Base-by-base conservation (phyloP, 2,329 filamentous ascomycete genomes). In the Waltergamsia citrina region DNA sequence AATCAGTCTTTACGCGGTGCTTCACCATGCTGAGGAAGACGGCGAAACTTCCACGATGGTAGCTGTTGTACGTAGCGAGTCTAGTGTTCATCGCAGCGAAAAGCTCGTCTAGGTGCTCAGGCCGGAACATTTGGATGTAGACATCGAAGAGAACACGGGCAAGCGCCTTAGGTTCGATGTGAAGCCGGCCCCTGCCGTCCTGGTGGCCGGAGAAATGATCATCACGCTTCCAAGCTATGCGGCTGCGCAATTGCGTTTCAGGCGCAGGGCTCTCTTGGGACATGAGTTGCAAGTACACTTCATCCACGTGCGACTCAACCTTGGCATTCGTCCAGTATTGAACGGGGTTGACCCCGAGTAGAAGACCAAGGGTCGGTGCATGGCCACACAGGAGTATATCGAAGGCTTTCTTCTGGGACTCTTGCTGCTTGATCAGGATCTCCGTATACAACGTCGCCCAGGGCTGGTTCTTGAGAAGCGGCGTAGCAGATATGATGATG, bases 291-390 rank as follows among this genome's bases (percentile, higher is more conserved):
- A 60, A 23, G 5, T 63, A 38, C 2, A 61, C 31, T 34, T 67
- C 62, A 31, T 66, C 57, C 2, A 59, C 52, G 26, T 49, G 53
- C 3, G 63, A 62, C 5, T 54, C 47, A 4, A 50, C 44, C 11
- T 60, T 65, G 6, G 62, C 45, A 41, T 71, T 69, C 3, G 69
- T 69, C 60, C 60, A 71, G 43, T 63, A 67, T 40, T 71, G 65
- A 7, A 64, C 50, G 1, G 65, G 63, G 1, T 47, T 55, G 21
- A 78, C 42, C 1, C 71, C 74, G 4, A 78, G 47, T 0, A 78
- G 47, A 6, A 69, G 41, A 3, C 65, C 62, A 5, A 74, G 44
- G 0, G 64, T 67, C 0, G 57, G 48, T 1, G 64, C 56, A 38
- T 72, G 54, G 1, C 65, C 66, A 28, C 59, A 59, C 1, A 78